A percentile compares a stretch with the other conserved stretches of the same genome.
Evolutionary conservation across 805 yeast genomes (phyloP).

Genomic region (Saccharomycopsis sp.): DNA sequence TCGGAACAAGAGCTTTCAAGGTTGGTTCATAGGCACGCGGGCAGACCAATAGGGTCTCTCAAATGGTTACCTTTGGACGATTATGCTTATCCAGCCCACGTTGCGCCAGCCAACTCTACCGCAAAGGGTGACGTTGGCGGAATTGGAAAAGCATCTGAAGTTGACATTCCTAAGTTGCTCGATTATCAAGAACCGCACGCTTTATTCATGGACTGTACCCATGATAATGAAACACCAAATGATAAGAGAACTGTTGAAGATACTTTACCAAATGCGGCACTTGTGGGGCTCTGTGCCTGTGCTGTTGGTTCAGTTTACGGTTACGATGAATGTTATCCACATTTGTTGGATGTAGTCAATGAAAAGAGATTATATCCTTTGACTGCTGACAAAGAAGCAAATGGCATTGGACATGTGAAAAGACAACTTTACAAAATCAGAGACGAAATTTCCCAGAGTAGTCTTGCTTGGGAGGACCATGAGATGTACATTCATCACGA

Average conservation of each 20-base stretch:
- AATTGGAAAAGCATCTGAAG: slow-evolving; percentile 44
- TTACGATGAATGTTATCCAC: slow-evolving; percentile 86
- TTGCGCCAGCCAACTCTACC: too few species aligned
- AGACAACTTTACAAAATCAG: slow-evolving; percentile 49
- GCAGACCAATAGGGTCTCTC: slow-evolving; percentile 89
- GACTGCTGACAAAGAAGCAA: too few species aligned
- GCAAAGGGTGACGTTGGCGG: too few species aligned
- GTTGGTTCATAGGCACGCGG: slow-evolving; percentile 86
- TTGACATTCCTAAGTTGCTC: slow-evolving; percentile 58
- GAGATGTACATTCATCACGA: slow-evolving; percentile 95
- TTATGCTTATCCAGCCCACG: slow-evolving; percentile 52
- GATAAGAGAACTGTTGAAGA: slow-evolving; percentile 92
- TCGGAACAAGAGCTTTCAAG: slow-evolving; percentile 78
- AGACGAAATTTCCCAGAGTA: slow-evolving; percentile 43
- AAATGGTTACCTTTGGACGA: slow-evolving; percentile 71
- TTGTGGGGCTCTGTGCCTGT: slow-evolving; percentile 85
- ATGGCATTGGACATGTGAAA: slow-evolving; percentile 76
- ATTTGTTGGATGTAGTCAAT: slow-evolving; percentile 66
- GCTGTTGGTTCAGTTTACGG: slow-evolving; percentile 95
- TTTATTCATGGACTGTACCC: slow-evolving; percentile 94
- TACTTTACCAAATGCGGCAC: slow-evolving; percentile 88
- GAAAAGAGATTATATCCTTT: slow-evolving; percentile 59
- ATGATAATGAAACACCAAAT: slow-evolving; percentile 83
- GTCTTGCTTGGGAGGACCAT: slow-evolving; percentile 43
- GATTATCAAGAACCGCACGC: slow-evolving; percentile 81